A percentile compares a stretch with the other conserved stretches of the same genome.
These are phyloP conservation scores for Saksenaea vasiformis DNA, from an alignment of 371 early-diverging fungal genomes.

Conservation along the genomic window DNA sequence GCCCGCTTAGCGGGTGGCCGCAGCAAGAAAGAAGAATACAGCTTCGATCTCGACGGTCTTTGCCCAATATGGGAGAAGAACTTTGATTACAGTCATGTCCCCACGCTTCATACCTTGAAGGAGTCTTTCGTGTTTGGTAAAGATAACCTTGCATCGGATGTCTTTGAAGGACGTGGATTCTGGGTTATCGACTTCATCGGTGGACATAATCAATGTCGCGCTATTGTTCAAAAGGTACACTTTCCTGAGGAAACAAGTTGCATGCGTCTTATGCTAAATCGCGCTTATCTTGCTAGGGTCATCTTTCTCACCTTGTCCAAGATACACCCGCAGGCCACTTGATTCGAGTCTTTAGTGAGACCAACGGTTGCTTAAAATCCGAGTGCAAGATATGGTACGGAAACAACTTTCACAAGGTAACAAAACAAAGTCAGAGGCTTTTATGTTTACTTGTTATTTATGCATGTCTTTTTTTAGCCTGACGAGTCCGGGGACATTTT, in stretches of 20 bases:
- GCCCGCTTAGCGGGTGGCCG: slow-evolving; percentile 2
- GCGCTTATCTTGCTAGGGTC: slow-evolving; percentile 33
- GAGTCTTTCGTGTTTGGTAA: slow-evolving; percentile 23
- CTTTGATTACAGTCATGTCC: slow-evolving; percentile 17
- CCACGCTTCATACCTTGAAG: slow-evolving; percentile 16
- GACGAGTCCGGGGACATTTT: slow-evolving; percentile 41
- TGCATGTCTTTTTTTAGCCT: slow-evolving; percentile 26
- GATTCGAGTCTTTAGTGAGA: slow-evolving; percentile 49
- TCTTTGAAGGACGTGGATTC: slow-evolving; percentile 42
- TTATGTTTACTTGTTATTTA: neutral
- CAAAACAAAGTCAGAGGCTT: neutral
- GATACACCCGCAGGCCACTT: slow-evolving; percentile 54
- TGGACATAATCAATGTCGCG: slow-evolving; percentile 38
- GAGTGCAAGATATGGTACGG: slow-evolving; percentile 42
- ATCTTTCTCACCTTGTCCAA: slow-evolving; percentile 47
- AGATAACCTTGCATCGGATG: slow-evolving; percentile 22
- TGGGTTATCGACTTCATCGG: slow-evolving; percentile 55
- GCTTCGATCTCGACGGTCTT: slow-evolving; percentile 40
- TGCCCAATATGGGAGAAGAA: slow-evolving; percentile 43
- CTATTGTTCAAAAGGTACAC: slow-evolving; percentile 43
- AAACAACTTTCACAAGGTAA: slow-evolving; percentile 49
- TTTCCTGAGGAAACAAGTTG: neutral
- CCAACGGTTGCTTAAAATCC: slow-evolving; percentile 20
- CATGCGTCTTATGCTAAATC: neutral
- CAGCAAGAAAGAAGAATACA: slow-evolving; percentile 12